Base-by-base conservation (phyloP, 2,329 filamentous ascomycete species). In the Fusarium falciforme region DNA sequence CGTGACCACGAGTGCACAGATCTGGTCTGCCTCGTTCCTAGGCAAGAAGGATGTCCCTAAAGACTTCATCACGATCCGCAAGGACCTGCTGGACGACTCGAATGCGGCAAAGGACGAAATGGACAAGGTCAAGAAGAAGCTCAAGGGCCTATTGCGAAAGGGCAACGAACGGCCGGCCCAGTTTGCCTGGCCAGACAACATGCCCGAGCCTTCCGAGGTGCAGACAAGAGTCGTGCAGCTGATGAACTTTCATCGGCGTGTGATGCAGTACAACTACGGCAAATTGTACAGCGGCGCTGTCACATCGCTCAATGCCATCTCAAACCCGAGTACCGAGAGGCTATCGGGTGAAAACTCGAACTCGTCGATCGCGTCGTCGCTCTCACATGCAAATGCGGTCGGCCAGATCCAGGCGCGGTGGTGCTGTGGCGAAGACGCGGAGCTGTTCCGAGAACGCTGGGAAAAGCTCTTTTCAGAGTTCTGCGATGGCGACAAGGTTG, bases 71-170 rank as follows among this genome's bases (percentile, higher is more conserved):
- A 93, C 91, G 36, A 92, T 98, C 66, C 92, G 96, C 62, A 99
- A 99, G 81, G 95, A 98, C 83, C 88, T 99, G 8, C 86, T 99
- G 4, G 96, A 99, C 81, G 96, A 99, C 81, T 98, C 95, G 0
- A 99, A 99, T 82, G 96, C 96, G 5, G 96, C 96, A 67, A 99
- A 99, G 82, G 96, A 99, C 81, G 95, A 98, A 79, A 99, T 98
- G 93, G 97, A 99, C 84, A 98, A 98, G 84, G 96, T 99, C 65
- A 99, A 99, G 88, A 99, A 99, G 89, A 98, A 97, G 90, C 89
- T 99, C 31, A 99, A 99, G 85, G 92, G 94, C 1, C 88, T 99
- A 22, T 84, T 99, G 67, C 92, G 96, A 33, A 94, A 98, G 82
- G 96, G 96, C n/a, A 94, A 95, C 71, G 93, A 96, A 79, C 94